These are phyloP conservation scores for Eryngium alpinum DNA, from an alignment of 140 eudicot genomes.

Conservation along the genomic window DNA sequence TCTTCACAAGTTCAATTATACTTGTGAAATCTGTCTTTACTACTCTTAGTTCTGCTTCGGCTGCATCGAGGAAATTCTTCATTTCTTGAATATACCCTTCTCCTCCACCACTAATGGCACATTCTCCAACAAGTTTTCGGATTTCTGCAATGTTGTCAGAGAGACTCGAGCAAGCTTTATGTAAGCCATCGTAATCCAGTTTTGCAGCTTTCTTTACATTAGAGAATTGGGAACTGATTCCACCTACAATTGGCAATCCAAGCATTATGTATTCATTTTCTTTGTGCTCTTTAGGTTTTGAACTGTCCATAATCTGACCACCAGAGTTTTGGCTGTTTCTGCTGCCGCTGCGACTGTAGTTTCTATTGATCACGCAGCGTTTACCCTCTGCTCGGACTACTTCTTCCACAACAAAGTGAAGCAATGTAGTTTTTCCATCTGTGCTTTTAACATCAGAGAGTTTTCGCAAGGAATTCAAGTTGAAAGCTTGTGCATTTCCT, in stretches of 20 bases:
- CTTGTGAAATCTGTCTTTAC: constrained; percentile 53
- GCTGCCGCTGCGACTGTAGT: constrained; percentile 38
- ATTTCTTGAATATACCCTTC: constrained; percentile 54
- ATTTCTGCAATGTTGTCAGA: constrained; percentile 40
- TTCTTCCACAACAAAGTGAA: constrained; percentile 94
- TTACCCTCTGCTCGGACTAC: constrained; percentile 91
- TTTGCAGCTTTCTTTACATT: constrained; percentile 76
- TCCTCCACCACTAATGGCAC: constrained; percentile 42
- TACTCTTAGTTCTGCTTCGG: constrained; percentile 50
- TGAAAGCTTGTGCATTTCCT: constrained; percentile 94
- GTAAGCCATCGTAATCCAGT: constrained; percentile 49
- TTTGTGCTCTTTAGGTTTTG: constrained; percentile 34
- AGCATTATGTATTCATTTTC: constrained; percentile 77
- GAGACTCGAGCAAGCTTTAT: constrained; percentile 32
- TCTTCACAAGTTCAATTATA: constrained; percentile 59
- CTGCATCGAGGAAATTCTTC: constrained; percentile 56
- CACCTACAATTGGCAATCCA: constrained; percentile 87
- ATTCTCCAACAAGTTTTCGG: constrained; percentile 34
- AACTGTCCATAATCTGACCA: constrained; percentile 7
- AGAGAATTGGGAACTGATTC: constrained; percentile 66
- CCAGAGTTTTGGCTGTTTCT: constrained; percentile 28
- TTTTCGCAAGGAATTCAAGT: constrained; percentile 64
- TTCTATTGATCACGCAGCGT: constrained; percentile 61
- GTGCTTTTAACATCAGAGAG: constrained; percentile 88
- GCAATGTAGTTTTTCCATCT: constrained; percentile 86